Percentiles rank a stretch among this genome's conserved stretches.
Evolutionary conservation across 305 asterid species (phyloP).

Genomic region (Fraxinus sp.): DNA sequence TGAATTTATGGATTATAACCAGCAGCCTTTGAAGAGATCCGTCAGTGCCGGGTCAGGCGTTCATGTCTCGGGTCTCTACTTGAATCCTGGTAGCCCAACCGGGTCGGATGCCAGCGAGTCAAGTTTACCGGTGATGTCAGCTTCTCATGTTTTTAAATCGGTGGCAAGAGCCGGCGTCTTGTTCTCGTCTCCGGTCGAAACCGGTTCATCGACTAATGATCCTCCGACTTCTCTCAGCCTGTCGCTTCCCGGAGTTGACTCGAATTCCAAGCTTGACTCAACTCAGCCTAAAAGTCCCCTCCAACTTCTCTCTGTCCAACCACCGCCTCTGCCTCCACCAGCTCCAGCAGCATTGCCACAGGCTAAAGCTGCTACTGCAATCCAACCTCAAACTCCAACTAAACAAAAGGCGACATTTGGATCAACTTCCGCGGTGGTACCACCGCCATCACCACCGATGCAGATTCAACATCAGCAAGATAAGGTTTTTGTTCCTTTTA

Average conservation of each 20-base stretch:
- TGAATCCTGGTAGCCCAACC: constrained; percentile 70
- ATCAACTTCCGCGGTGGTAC: not conserved
- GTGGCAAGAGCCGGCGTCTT: constrained; percentile 46
- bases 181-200: constrained; percentile 35
- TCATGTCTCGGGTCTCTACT: constrained; percentile 24
- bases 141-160: constrained; percentile 41
- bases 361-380: not conserved
- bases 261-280: constrained; percentile 26
- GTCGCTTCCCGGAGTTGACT: constrained; percentile 66
- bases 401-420: not conserved
- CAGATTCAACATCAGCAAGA: constrained; percentile 32
- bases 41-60: constrained; percentile 70
- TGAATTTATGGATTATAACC: constrained; percentile 21
- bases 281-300: constrained; percentile 25
- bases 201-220: constrained; percentile 32
- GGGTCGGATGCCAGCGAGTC: constrained; percentile 75
- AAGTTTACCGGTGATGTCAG: constrained; percentile 41
- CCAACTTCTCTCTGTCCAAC: constrained; percentile 17
- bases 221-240: constrained; percentile 69
- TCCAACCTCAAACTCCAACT: not conserved
- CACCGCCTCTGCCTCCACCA: constrained; percentile 2
- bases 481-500: constrained; percentile 55
- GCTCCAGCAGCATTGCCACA: constrained; percentile 11
- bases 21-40: constrained; percentile 69
- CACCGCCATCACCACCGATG: constrained; percentile 2